Evolutionary conservation across 2,329 filamentous ascomycete species (phyloP), one percentile per base, ranked within the genome.

Genomic region (Fusarium virguliforme): DNA sequence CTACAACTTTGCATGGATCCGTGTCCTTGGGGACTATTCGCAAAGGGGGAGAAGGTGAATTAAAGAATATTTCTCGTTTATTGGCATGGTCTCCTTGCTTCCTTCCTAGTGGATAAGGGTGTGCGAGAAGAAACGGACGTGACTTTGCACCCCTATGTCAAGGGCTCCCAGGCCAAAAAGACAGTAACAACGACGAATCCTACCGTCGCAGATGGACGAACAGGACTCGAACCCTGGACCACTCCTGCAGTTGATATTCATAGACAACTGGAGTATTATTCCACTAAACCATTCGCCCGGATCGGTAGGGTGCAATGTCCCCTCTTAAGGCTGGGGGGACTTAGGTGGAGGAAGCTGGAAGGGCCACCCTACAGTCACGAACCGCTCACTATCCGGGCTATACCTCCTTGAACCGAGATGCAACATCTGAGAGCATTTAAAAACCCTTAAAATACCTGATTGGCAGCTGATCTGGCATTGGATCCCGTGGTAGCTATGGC

Each of bases 181-280:
- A 40, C 1, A 1, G 28, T n/a, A n/a, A 37, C 48, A 64, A 38
- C 10, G 18, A 30, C 60, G 50, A 8, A 30, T 64, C 1, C 32
- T 59, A 60, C 63, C 68, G 50, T 62, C 38, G 10, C 57, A 26
- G 3, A 26, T 70, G 67, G 68, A 68, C 68, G 60, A 68, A 70
- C 68, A 70, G 67, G 67, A 70, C 70, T 70, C 67, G 63, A 70
- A 70, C 67, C 67, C 67, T 70, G 67, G 67, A 70, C 67, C 67
- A 71, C 68, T 70, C 68, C 64, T 5, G 57, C 26, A 22, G 53
- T 37, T 48, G 12, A n/a, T n/a, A 37, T 10, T 35, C 4, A n/a
- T 24, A 26, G 15, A 28, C 43, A 58, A 57, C 34, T 55, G 64
- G 68, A 70, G 64, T 71, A 71, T 70, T 71, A 70, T 70, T 68